Evolutionary conservation across 129 eudicot genomes (phyloP), one percentile per base, ranked within the genome.

Genomic region (Kitagawia praeruptora): DNA sequence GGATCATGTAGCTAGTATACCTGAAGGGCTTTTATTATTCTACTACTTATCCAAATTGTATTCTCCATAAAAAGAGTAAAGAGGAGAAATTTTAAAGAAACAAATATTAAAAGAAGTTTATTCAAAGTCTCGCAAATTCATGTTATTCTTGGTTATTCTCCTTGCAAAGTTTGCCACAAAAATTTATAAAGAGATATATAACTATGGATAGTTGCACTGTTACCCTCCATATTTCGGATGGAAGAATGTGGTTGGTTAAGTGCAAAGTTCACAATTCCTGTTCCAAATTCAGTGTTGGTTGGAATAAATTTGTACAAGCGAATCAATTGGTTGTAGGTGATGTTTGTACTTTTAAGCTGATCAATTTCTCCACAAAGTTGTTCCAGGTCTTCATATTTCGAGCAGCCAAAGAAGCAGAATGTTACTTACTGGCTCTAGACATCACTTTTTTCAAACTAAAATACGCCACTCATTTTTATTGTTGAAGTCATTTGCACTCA

Each of bases 301-400:
- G 89, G 87, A 74, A 37, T n/a, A 39, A 1, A 2, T 82, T 86
- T 81, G 82, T 27, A 31, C 70, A 14, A 34, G 90, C 87, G 2
- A 86, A 83, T 79, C 23, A 42, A 16, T 40, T 85, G 74, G 51
- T 39, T 48, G 72, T 16, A 10, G 41, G 41, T 11, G 41, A 66
- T 66, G 41, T 75, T 74, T 86, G 89, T 63, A 63, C 83, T 27
- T 86, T 86, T 31, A 81, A 86, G 83, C 51, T 83, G 81, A 56
- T 66, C 2, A 58, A 75, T 46, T 10, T 6, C 25, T 8, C 31
- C 6, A 6, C 61, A 3, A 82, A 71, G 23, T 23, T 82, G 70
- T 49, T 82, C 19, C 73, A 72, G 37, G 85, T 82, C 72, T 42
- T 58, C 79, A 82, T 82, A 1, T 72, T 56, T 42, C 64, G 79